Percentiles rank a stretch among this genome's conserved stretches.
These are phyloP conservation scores for Sphaerulina vaccinii DNA, from an alignment of 2,329 filamentous ascomycete genomes.

Conservation along the genomic window DNA sequence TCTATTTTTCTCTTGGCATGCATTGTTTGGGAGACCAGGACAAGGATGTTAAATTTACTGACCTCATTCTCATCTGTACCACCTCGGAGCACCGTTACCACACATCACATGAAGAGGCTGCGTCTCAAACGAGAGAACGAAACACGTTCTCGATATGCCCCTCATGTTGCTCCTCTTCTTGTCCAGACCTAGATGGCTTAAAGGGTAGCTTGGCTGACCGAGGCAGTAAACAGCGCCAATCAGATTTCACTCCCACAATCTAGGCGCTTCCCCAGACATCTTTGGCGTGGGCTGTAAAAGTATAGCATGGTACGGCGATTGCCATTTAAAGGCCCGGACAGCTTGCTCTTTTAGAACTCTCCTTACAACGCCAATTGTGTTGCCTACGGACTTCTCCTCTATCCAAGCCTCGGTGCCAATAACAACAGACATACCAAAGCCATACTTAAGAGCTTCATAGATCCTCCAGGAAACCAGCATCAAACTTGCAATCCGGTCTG, in stretches of 20 bases:
- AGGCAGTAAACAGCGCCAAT: conserved; percentile 4
- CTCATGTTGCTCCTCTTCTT: conserved; percentile 11
- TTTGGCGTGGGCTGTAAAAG: neutral
- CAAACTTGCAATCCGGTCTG: conserved; percentile 4
- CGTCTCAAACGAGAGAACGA: conserved; percentile 10
- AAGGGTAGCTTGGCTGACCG: conserved; percentile 1
- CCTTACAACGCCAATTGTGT: conserved; percentile 2
- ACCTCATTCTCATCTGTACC: no score
- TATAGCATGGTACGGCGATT: conserved; percentile 1
- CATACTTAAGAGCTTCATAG: neutral
- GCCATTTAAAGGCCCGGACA: conserved; percentile 2
- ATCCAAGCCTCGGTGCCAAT: conserved; percentile 2
- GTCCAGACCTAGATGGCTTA: neutral
- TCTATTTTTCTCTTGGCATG: no score
- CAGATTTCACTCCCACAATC: neutral
- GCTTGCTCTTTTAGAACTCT: conserved; percentile 1
- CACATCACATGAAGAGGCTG: no score
- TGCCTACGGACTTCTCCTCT: conserved; percentile 13
- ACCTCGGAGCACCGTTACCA: no score
- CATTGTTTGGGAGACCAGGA: no score
- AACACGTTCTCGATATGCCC: conserved; percentile 5
- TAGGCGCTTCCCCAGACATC: conserved; percentile 1
- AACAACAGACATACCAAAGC: neutral
- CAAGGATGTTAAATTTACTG: no score
- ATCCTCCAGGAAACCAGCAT: neutral